These are phyloP conservation scores for Vararia minispora DNA, from an alignment of 768 basidiomycete species.

Conservation along the genomic window DNA sequence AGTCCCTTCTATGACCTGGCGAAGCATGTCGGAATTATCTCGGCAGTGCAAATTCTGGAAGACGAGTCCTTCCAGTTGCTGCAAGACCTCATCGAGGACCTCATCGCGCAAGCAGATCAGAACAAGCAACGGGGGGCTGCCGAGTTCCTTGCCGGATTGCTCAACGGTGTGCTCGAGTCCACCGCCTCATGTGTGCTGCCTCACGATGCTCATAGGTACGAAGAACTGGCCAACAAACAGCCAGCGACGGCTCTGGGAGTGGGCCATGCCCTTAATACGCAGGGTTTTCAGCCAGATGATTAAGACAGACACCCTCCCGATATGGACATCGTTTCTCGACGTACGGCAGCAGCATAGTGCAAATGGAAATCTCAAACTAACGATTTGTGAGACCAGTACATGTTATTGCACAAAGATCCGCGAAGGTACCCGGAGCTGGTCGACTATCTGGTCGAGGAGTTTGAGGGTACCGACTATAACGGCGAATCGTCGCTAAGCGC, in stretches of 20 bases:
- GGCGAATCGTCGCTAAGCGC: slow-evolving; percentile 77
- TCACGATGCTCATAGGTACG: slow-evolving; percentile 36
- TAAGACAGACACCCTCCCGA: slow-evolving; percentile 69
- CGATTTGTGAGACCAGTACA: slow-evolving; percentile 34
- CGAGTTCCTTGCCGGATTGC: slow-evolving; percentile 68
- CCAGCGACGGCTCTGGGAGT: slow-evolving; percentile 64
- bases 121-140: slow-evolving; percentile 85
- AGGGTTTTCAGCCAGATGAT: slow-evolving; percentile 59
- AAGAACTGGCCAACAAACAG: slow-evolving; percentile 80
- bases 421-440: slow-evolving; percentile 72
- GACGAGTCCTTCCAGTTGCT: slow-evolving; percentile 57
- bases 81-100: slow-evolving; percentile 46
- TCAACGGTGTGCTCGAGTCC: slow-evolving; percentile 33
- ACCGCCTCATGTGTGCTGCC: not conserved
- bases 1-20: slow-evolving; percentile 12
- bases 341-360: slow-evolving; percentile 24
- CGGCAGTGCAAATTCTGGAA: slow-evolving; percentile 67
- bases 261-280: slow-evolving; percentile 62
- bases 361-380: not conserved
- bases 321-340: slow-evolving; percentile 75
- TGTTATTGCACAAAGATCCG: slow-evolving; percentile 73
- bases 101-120: slow-evolving; percentile 62
- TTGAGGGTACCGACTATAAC: slow-evolving; percentile 62
- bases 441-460: slow-evolving; percentile 56
- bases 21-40: slow-evolving; percentile 8